Conservation (phyloP, 345 rosid species). For the Citrus medica region DNA sequence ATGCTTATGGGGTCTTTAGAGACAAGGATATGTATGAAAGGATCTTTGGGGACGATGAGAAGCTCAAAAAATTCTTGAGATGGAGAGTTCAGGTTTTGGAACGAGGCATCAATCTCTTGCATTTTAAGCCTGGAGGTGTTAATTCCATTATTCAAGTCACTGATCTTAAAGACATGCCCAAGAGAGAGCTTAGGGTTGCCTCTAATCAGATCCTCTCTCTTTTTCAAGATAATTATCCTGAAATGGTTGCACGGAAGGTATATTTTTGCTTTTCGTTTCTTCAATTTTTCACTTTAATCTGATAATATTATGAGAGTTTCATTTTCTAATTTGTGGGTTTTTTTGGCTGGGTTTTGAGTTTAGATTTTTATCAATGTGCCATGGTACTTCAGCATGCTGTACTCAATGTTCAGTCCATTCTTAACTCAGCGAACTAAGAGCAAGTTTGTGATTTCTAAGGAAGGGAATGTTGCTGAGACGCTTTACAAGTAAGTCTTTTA, state of each 20-base stretch:
- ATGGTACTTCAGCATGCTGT: slow-evolving; percentile 89
- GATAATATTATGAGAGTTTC: background rate
- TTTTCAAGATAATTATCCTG: slow-evolving; percentile 98
- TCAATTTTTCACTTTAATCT: background rate
- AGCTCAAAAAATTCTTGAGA: slow-evolving; percentile 66
- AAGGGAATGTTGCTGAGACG: slow-evolving; percentile 87
- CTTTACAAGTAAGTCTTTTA: slow-evolving; percentile 69
- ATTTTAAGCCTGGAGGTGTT: slow-evolving; percentile 92
- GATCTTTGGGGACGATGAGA: slow-evolving; percentile 88
- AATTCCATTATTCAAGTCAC: slow-evolving; percentile 92
- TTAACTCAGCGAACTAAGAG: slow-evolving; percentile 94
- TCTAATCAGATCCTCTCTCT: slow-evolving; percentile 87
- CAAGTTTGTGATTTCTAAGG: slow-evolving; percentile 88
- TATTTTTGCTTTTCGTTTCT: background rate
- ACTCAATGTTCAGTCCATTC: slow-evolving; percentile 89
- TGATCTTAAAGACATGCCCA: slow-evolving; percentile 97
- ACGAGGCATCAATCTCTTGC: slow-evolving; percentile 69
- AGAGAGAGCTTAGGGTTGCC: slow-evolving; percentile 84
- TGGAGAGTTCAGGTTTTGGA: slow-evolving; percentile 98
- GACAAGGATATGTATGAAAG: slow-evolving; percentile 82
- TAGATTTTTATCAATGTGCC: slow-evolving; percentile 98
- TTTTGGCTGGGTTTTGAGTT: background rate
- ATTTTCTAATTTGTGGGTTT: background rate
- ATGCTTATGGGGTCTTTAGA: slow-evolving; percentile 81
- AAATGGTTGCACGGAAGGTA: slow-evolving; percentile 99